Percentiles rank a stretch among this genome's conserved stretches.
phyloP scores from a whole-genome alignment of 139 green algal species.

The Mychonastes homosphaera region DNA sequence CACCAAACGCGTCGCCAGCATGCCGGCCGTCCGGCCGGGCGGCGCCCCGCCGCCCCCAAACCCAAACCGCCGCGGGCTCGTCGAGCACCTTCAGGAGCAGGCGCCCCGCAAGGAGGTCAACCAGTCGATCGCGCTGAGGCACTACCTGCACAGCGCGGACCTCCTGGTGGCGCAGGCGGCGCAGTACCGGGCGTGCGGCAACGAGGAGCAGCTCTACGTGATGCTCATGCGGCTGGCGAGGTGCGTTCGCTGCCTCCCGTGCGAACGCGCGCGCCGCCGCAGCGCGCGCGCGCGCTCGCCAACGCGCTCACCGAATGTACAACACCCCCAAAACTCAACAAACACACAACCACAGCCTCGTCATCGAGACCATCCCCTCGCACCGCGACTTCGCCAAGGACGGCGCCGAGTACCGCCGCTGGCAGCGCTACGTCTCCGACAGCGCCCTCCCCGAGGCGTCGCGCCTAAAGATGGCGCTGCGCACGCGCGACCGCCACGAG shows the following conservation, averaged over 20 bases:
- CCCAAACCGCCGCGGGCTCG: constrained; percentile 3
- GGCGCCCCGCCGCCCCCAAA: constrained; percentile 16
- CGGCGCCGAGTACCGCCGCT: constrained; percentile 29
- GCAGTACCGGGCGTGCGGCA: constrained; percentile 35
- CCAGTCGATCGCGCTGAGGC: constrained; percentile 32
- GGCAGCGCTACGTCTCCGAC: constrained; percentile 1
- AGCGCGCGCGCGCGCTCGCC: background rate
- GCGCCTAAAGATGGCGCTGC: constrained; percentile 2
- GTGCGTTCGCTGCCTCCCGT: too few relatives aligned
- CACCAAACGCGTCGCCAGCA: background rate
- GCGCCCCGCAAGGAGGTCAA: constrained; percentile 32
- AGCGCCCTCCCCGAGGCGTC: background rate
- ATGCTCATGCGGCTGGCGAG: constrained; percentile 68
- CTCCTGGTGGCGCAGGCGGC: constrained; percentile 49
- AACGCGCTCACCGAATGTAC: background rate
- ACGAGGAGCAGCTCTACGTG: constrained; percentile 69
- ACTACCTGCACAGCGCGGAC: constrained; percentile 46
- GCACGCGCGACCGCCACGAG: background rate
- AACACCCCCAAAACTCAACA: background rate
- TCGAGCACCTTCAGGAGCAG: constrained; percentile 32
- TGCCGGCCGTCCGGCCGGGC: constrained; percentile 2
- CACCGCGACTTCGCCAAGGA: constrained; percentile 40
- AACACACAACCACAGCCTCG: constrained; percentile 31
- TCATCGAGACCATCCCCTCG: constrained; percentile 64
- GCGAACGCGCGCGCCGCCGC: too few relatives aligned